A percentile compares a stretch with the other conserved stretches of the same genome.
phyloP scores from a whole-genome alignment of 177 flowering plant genomes.

The Tripterygium wilfordii region DNA sequence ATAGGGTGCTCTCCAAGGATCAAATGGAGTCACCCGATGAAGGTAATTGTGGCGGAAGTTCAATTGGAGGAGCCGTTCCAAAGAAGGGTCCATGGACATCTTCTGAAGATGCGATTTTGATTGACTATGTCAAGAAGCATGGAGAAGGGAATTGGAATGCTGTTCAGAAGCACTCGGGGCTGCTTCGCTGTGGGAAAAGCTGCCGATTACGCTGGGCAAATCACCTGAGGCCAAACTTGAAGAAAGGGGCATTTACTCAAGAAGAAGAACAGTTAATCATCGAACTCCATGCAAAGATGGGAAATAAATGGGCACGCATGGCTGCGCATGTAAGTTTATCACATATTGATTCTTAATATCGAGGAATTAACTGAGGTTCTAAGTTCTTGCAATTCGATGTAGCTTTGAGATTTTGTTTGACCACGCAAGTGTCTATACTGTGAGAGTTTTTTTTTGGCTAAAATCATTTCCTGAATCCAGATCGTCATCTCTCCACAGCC shows the following conservation, averaged over 20 bases:
- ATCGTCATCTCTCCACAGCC: too few relatives aligned
- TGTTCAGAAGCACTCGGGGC: conserved; percentile 78
- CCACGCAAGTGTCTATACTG: too few relatives aligned
- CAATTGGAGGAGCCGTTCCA: conserved; percentile 24
- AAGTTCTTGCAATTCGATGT: too few relatives aligned
- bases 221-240: conserved; percentile 81
- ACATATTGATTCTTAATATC: too few relatives aligned
- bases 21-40: conserved; percentile 54
- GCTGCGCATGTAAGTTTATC: too few relatives aligned
- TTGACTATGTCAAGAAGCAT: conserved; percentile 76
- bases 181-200: conserved; percentile 81
- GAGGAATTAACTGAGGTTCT: too few relatives aligned
- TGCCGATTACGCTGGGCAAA: conserved; percentile 93
- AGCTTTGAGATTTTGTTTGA: too few relatives aligned
- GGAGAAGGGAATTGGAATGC: conserved; percentile 97
- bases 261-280: conserved; percentile 68
- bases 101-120: conserved; percentile 76
- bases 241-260: conserved; percentile 73
- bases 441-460: too few relatives aligned
- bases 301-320: conserved; percentile 95
- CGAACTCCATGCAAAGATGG: conserved; percentile 82
- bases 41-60: conserved; percentile 30
- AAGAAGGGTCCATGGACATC: conserved; percentile 98
- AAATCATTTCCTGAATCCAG: too few relatives aligned
- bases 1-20: conserved; percentile 27